Base-by-base conservation (phyloP, 2,329 filamentous ascomycete species). In the Aspergillus jensenii region DNA sequence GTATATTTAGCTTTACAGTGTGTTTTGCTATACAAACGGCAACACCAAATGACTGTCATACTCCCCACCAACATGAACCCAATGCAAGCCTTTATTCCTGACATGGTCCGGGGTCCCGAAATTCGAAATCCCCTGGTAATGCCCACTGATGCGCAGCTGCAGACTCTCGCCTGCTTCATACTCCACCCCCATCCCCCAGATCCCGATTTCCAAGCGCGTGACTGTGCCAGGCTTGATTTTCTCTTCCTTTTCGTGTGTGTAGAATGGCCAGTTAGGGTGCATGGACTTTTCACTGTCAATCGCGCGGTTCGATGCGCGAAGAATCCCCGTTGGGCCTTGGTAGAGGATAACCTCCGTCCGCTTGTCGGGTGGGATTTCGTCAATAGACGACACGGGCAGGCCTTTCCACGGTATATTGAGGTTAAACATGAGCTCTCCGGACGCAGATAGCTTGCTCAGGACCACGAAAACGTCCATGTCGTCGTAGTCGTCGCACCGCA, bases 401-500 rank as follows among this genome's bases (percentile, higher is more conserved):
- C 40, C 46, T 5, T 41, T 49, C 58, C 58, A 57, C 2, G 58
- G 58, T 9, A 60, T 54, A 12, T 60, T 60, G 6, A 60, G 46
- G 11, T 60, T 60, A 17, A 47, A 47, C 23, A 60, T 52, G 5
- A 52, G 6, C 35, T 60, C 47, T 7, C 58, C 58, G 2, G 51
- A 48, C 11, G 49, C 39, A 15, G 55, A 52, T 2, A 60, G 40
- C 25, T 60, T 60, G 39, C 58, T 52, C 8, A 60, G 21, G 5
- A 60, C 40, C 3, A 60, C 25, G 43, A 57, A 60, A 2, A 60
- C 40, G 14, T 60, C 58, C 17, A 60, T 41, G 27, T 61, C 59
- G 19, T 61, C 47, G 14, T 56, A 50, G n/a, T 59, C 56, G 6
- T 58, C 56, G 23, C 59, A 61, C 7, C 47, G 54, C 56, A 61